These are phyloP conservation scores for Fomitopsis pulvina DNA, from an alignment of 768 basidiomycete genomes.

Conservation along the genomic window DNA sequence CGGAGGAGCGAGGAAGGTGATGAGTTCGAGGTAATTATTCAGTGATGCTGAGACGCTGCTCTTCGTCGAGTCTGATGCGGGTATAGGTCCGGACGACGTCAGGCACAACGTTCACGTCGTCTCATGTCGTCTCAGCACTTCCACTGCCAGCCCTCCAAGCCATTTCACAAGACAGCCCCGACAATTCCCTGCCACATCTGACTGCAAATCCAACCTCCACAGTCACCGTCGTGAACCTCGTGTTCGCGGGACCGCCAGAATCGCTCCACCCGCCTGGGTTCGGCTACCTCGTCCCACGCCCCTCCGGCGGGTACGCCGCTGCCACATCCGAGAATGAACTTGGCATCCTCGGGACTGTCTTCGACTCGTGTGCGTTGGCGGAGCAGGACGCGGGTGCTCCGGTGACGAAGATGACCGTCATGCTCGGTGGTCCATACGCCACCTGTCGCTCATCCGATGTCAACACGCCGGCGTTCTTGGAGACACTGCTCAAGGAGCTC, in stretches of 20 bases:
- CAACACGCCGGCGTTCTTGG: conserved; percentile 31
- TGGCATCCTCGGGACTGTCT: conserved; percentile 78
- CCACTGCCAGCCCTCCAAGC: conserved; percentile 47
- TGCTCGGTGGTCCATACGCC: conserved; percentile 79
- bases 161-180: not conserved
- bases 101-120: conserved; percentile 32
- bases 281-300: conserved; percentile 89
- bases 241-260: conserved; percentile 52
- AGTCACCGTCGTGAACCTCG: conserved; percentile 84
- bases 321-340: conserved; percentile 18
- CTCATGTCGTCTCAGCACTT: conserved; percentile 75
- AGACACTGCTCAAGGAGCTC: conserved; percentile 20
- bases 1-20: conserved; percentile 23
- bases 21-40: conserved; percentile 16
- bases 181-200: conserved; percentile 50
- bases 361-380: conserved; percentile 76
- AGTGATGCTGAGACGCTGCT: not conserved
- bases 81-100: conserved; percentile 28
- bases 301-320: conserved; percentile 38
- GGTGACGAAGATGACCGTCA: conserved; percentile 79
- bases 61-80: no score
- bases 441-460: conserved; percentile 26
- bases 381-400: conserved; percentile 40
- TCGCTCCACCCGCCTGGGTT: conserved; percentile 80
- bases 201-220: conserved; percentile 65